Conservation (phyloP, 192 early-diverging fungal species). For the Backusella liffmaniae region DNA sequence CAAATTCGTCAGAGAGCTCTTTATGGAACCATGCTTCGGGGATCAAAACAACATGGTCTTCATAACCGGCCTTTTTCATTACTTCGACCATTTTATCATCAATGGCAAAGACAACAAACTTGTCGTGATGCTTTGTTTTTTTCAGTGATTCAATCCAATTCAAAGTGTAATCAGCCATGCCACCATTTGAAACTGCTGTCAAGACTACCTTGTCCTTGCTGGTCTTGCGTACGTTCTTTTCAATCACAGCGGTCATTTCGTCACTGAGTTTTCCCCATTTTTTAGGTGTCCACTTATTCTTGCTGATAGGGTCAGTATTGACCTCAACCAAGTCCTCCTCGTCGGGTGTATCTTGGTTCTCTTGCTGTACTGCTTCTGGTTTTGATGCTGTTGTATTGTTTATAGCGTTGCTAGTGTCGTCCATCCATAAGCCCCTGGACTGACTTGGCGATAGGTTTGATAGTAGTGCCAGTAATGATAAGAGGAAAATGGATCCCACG, state of each 20-base stretch:
- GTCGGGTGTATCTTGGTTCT: constrained; percentile 12
- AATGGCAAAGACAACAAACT: constrained; percentile 39
- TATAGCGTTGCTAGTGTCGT: background rate
- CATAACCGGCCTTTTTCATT: constrained; percentile 28
- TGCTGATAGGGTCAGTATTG: background rate
- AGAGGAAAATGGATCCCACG: background rate
- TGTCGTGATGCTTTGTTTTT: constrained; percentile 15
- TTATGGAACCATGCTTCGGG: constrained; percentile 39
- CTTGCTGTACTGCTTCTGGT: background rate
- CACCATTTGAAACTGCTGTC: constrained; percentile 35
- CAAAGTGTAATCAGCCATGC: constrained; percentile 42
- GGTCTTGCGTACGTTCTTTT: background rate
- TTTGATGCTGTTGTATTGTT: background rate
- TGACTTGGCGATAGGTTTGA: background rate
- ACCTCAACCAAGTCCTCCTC: constrained; percentile 14
- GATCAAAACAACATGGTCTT: constrained; percentile 30
- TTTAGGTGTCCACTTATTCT: constrained; percentile 9
- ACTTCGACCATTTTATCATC: constrained; percentile 32
- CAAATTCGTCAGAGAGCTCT: constrained; percentile 23
- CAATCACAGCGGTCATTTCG: background rate
- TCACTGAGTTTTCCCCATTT: background rate
- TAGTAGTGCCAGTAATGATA: constrained; percentile 6
- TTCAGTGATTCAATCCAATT: constrained; percentile 42
- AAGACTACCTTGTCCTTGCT: constrained; percentile 25
- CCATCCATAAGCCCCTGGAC: background rate